Conservation (phyloP, 805 yeast species). For the Myxozyma melibiosi region DNA sequence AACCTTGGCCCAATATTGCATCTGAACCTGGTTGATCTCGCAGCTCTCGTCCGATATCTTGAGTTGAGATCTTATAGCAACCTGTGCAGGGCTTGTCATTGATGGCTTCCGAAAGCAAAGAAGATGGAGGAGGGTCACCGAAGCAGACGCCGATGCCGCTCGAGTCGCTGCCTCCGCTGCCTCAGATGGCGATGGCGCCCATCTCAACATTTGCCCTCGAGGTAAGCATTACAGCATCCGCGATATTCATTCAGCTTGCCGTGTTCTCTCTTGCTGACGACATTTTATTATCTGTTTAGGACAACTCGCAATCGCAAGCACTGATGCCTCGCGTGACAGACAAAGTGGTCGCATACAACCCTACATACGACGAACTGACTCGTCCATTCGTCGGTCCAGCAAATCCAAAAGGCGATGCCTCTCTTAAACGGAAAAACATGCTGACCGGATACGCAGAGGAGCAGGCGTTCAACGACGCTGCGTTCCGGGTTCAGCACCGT, state of each 20-base stretch:
- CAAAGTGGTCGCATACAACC: constrained; percentile 25
- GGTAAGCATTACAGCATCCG: constrained; percentile 16
- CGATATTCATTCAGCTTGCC: neutral
- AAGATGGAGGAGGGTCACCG: neutral
- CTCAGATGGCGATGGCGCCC: constrained; percentile 19
- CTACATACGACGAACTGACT: constrained; percentile 31
- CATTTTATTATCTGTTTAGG: neutral
- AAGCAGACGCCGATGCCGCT: constrained; percentile 11
- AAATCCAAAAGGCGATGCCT: constrained; percentile 24
- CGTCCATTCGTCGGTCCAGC: constrained; percentile 30
- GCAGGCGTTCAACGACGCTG: constrained; percentile 46
- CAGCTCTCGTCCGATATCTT: too few species aligned
- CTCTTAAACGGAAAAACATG: constrained; percentile 38
- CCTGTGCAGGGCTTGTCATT: too few species aligned
- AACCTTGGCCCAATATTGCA: too few species aligned
- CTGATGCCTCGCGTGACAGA: constrained; percentile 30
- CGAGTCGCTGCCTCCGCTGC: constrained; percentile 24
- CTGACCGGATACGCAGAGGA: constrained; percentile 41
- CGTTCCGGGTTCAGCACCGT: constrained; percentile 49
- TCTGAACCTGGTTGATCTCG: too few species aligned
- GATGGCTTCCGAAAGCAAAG: constrained; percentile 5
- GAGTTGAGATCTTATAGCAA: too few species aligned
- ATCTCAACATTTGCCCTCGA: constrained; percentile 27
- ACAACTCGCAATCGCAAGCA: constrained; percentile 16
- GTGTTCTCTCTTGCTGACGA: too few species aligned